phyloP scores from a whole-genome alignment of 2,329 filamentous ascomycete genomes.

The Chaetoscypha palmicola region DNA sequence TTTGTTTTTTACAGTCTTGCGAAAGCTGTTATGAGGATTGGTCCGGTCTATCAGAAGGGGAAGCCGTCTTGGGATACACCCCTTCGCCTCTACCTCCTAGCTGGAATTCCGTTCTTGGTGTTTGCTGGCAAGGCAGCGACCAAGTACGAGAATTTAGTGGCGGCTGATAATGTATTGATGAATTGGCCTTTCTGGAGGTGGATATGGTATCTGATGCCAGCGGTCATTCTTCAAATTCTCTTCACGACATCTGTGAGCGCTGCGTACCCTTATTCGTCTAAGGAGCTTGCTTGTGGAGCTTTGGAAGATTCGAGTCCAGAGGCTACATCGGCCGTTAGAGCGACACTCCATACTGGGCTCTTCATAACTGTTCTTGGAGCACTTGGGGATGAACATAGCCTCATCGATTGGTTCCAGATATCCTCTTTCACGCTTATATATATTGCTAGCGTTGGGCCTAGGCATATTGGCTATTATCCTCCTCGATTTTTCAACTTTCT shows the following conservation, averaged over 20 bases:
- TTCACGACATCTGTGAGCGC: conserved; percentile 22
- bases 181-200: conserved; percentile 17
- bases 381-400: conserved; percentile 18
- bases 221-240: conserved; percentile 20
- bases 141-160: conserved; percentile 20
- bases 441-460: conserved; percentile 22
- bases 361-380: conserved; percentile 19
- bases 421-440: conserved; percentile 22
- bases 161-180: conserved; percentile 14
- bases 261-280: conserved; percentile 21
- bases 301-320: conserved; percentile 18
- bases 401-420: conserved; percentile 24
- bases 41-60: conserved; percentile 16
- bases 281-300: conserved; percentile 19
- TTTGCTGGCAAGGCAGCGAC: conserved; percentile 18
- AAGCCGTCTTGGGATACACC: conserved; percentile 16
- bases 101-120: conserved; percentile 21
- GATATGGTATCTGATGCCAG: conserved; percentile 18
- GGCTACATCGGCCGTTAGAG: conserved; percentile 17
- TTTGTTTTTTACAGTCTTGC: conserved; percentile 21
- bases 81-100: conserved; percentile 19
- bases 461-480: conserved; percentile 25
- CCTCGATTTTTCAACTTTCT: conserved; percentile 21
- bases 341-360: conserved; percentile 23
- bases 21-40: conserved; percentile 19